These are phyloP conservation scores for Candida smagusa DNA, from an alignment of 1,139 yeast species.

Conservation along the genomic window DNA sequence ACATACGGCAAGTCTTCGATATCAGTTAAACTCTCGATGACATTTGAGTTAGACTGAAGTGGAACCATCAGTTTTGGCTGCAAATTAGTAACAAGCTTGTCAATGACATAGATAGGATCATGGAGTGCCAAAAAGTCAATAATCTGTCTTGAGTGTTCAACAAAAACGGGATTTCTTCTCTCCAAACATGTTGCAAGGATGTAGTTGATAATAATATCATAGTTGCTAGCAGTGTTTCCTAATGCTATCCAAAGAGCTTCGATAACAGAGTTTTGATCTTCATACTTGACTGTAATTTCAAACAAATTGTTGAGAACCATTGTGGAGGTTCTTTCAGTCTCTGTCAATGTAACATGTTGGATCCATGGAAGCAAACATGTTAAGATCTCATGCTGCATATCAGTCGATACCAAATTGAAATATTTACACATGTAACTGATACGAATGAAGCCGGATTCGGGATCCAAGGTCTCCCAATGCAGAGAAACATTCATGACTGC, in stretches of 20 bases:
- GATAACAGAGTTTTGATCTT: constrained; percentile 75
- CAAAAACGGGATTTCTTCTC: constrained; percentile 69
- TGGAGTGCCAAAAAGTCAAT: constrained; percentile 68
- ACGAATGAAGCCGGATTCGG: constrained; percentile 56
- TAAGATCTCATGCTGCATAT: constrained; percentile 67
- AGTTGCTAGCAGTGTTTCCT: constrained; percentile 67
- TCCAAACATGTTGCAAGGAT: constrained; percentile 67
- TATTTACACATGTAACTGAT: constrained; percentile 73
- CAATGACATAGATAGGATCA: constrained; percentile 56
- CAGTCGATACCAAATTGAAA: constrained; percentile 57
- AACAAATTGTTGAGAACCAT: constrained; percentile 83
- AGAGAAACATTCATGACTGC: constrained; percentile 69
- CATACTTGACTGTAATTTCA: constrained; percentile 78
- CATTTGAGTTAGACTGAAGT: constrained; percentile 25
- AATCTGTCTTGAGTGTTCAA: constrained; percentile 76
- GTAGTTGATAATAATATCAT: constrained; percentile 69
- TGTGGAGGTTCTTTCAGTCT: constrained; percentile 46
- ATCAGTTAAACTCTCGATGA: constrained; percentile 1
- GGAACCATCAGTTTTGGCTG: constrained; percentile 91
- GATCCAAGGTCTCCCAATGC: constrained; percentile 55
- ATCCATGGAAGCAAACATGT: constrained; percentile 89
- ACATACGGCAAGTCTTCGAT: constrained; percentile 53
- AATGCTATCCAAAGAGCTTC: constrained; percentile 95
- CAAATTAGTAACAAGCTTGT: constrained; percentile 62
- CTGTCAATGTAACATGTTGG: constrained; percentile 51